Evolutionary conservation across 441 rosid species (phyloP).

Genomic region (Gossypium trilobum): DNA sequence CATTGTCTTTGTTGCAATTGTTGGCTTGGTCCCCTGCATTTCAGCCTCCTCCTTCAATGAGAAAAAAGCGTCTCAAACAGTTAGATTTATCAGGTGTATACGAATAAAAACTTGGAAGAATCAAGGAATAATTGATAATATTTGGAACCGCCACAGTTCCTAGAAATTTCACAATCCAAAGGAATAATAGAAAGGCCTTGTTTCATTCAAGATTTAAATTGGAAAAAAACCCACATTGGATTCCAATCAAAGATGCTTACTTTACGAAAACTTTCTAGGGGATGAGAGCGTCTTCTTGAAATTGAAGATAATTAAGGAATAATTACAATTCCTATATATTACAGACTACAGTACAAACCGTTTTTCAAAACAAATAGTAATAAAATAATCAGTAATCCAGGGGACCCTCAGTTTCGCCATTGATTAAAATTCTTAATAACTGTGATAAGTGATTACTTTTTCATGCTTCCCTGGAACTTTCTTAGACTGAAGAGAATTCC

Average conservation of each 20-base stretch:
- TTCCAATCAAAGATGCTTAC: slow-evolving; percentile 10
- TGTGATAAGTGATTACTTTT: slow-evolving; percentile 22
- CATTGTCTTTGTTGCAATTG: slow-evolving; percentile 28
- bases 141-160: too few relatives aligned
- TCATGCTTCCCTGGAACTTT: slow-evolving; percentile 30
- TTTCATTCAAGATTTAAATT: too few relatives aligned
- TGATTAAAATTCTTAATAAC: slow-evolving; percentile 17
- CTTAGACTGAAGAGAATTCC: slow-evolving; percentile 26
- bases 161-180: too few relatives aligned
- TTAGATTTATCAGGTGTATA: neutral
- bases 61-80: neutral
- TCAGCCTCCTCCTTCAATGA: slow-evolving; percentile 30
- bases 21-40: slow-evolving; percentile 35
- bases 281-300: slow-evolving; percentile 20
- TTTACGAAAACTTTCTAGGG: slow-evolving; percentile 15
- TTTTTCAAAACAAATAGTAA: slow-evolving; percentile 11
- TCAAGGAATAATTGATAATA: neutral
- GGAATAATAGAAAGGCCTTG: too few relatives aligned
- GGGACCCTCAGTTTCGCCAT: slow-evolving; percentile 11
- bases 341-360: slow-evolving; percentile 13
- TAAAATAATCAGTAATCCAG: neutral
- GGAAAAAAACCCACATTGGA: too few relatives aligned
- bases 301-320: slow-evolving; percentile 20
- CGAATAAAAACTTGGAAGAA: neutral
- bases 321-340: neutral